A percentile compares a stretch with the other conserved stretches of the same genome.
phyloP scores from a whole-genome alignment of 1,284 basidiomycete genomes.

The Trichosporon sp. region DNA sequence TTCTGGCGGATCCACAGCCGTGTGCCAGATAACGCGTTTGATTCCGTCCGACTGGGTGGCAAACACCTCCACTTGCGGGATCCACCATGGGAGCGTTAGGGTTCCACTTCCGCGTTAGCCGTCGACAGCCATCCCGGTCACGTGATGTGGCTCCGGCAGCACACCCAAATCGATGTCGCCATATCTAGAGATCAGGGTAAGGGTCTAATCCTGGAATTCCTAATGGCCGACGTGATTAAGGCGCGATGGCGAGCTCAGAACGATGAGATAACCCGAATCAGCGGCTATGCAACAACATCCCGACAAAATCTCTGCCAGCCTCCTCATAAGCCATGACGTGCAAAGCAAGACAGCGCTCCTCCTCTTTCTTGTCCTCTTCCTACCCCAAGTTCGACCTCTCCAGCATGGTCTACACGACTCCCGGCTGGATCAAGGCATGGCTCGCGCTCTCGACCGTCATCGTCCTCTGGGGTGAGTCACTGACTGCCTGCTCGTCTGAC shows the following conservation, averaged over 20 bases:
- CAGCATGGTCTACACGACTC: constrained; percentile 21
- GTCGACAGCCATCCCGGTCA: not conserved
- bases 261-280: not conserved
- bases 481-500: not conserved
- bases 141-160: not conserved
- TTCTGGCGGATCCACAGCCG: not conserved
- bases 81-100: too few species aligned
- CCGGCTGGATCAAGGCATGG: constrained; percentile 65
- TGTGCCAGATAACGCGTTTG: not conserved
- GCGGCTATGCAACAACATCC: not conserved
- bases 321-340: not conserved
- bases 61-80: not conserved
- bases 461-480: constrained; percentile 45
- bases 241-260: not conserved
- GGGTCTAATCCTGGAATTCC: not conserved
- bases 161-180: not conserved
- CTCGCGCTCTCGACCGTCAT: constrained; percentile 60
- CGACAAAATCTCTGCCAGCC: constrained; percentile 4
- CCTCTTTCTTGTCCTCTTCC: not conserved
- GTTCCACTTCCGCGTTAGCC: not conserved
- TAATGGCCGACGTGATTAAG: constrained; percentile 2
- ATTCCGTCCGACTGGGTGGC: not conserved
- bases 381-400: not conserved
- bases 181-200: not conserved
- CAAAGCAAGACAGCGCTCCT: not conserved